These are phyloP conservation scores for Fusarium sp. DNA, from an alignment of 2,329 filamentous ascomycete genomes.

Conservation along the genomic window DNA sequence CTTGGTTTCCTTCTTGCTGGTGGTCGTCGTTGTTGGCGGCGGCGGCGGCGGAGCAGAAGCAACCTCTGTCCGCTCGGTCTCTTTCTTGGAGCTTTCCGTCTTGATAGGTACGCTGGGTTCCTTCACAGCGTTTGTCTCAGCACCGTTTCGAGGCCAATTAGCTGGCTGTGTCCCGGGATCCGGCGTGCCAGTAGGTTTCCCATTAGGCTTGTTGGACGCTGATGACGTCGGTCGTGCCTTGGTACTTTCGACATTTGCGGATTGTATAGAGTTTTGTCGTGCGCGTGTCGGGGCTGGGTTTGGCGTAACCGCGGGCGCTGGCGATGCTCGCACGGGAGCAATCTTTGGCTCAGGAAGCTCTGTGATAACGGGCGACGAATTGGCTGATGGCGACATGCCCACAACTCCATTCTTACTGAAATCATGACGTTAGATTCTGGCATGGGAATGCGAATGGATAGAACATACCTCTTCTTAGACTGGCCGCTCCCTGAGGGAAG, in stretches of 20 bases:
- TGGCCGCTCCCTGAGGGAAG: constrained; percentile 73
- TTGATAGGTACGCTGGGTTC: constrained; percentile 54
- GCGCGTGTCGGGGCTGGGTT: constrained; percentile 76
- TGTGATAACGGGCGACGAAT: constrained; percentile 80
- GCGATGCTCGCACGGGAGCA: constrained; percentile 64
- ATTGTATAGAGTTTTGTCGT: constrained; percentile 78
- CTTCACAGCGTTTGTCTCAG: constrained; percentile 62
- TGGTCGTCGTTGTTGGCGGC: constrained; percentile 37
- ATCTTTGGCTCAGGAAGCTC: constrained; percentile 71
- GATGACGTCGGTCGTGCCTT: constrained; percentile 68
- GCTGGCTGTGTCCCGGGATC: constrained; percentile 49
- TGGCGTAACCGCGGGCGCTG: constrained; percentile 65
- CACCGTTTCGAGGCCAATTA: constrained; percentile 43
- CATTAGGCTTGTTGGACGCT: constrained; percentile 70
- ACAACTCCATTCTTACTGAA: constrained; percentile 51
- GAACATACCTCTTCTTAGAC: constrained; percentile 79
- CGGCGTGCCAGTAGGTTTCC: constrained; percentile 52
- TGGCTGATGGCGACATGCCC: constrained; percentile 74
- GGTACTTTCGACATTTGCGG: constrained; percentile 62
- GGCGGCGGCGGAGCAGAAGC: constrained; percentile 42
- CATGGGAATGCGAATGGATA: neutral
- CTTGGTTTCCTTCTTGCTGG: constrained; percentile 58
- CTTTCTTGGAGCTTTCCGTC: constrained; percentile 48
- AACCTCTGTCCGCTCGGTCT: constrained; percentile 45
- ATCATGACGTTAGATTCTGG: constrained; percentile 25